A percentile compares a stretch with the other conserved stretches of the same genome.
These are phyloP conservation scores for Pestalotiopsis sp. DNA, from an alignment of 2,329 filamentous ascomycete genomes.

Conservation along the genomic window DNA sequence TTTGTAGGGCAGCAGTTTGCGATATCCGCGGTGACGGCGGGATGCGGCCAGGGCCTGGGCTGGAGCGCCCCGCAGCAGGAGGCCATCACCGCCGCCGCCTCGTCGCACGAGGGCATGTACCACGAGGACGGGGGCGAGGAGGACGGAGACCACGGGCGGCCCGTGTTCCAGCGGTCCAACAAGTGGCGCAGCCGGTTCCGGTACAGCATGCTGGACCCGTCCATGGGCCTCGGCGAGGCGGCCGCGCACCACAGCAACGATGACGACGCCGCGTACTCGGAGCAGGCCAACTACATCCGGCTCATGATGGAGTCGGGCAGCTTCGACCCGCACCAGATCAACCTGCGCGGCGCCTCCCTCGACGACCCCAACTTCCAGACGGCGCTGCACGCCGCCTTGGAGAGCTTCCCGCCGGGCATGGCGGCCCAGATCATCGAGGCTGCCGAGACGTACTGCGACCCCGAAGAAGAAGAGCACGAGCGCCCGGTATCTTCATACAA, in stretches of 20 bases:
- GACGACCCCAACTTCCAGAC: slow-evolving; percentile 3
- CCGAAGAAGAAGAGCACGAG: neutral
- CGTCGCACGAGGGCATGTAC: neutral
- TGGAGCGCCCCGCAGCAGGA: neutral
- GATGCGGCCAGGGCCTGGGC: neutral
- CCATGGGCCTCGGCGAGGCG: slow-evolving; percentile 2
- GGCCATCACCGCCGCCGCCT: neutral
- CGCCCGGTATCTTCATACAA: neutral
- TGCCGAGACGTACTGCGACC: neutral
- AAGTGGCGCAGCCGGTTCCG: neutral
- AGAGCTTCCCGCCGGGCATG: slow-evolving; percentile 7
- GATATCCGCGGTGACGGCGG: slow-evolving; percentile 1
- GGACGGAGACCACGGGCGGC: too few species aligned
- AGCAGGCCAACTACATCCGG: slow-evolving; percentile 8
- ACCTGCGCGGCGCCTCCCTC: neutral
- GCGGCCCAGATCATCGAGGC: slow-evolving; percentile 1
- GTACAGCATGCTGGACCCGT: slow-evolving; percentile 4
- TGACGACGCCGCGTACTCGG: neutral
- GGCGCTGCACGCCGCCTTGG: slow-evolving; percentile 2
- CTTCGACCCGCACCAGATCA: slow-evolving; percentile 1
- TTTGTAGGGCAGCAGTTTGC: slow-evolving; percentile 5
- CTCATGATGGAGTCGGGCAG: slow-evolving; percentile 7
- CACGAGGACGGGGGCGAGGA: neutral
- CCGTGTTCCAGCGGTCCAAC: neutral
- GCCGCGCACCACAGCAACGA: slow-evolving; percentile 1